Percentiles rank a stretch among this genome's conserved stretches.
phyloP scores from a whole-genome alignment of 352 stramenopile species.

The Phytopythium boreale region DNA sequence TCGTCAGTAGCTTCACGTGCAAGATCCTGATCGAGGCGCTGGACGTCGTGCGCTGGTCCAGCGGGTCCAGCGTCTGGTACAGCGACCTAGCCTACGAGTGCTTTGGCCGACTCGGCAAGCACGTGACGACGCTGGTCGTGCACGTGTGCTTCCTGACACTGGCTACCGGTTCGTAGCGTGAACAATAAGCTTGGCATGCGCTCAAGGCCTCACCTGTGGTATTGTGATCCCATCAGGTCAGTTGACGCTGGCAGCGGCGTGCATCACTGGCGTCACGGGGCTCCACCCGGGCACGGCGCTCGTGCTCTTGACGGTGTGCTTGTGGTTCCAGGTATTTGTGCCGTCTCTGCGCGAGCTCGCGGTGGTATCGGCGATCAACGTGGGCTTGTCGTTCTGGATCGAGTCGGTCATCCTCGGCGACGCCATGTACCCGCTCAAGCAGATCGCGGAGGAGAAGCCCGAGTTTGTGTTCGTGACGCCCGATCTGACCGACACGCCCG shows the following conservation, averaged over 20 bases:
- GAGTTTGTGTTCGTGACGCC: conserved; percentile 67
- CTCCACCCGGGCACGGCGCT: conserved; percentile 56
- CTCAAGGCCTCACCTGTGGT: background rate
- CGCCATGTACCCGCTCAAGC: conserved; percentile 78
- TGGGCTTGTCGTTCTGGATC: conserved; percentile 79
- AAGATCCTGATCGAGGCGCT: conserved; percentile 68
- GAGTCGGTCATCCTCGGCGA: conserved; percentile 79
- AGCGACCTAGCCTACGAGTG: conserved; percentile 69
- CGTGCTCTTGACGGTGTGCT: conserved; percentile 37
- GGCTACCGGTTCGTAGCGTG: conserved; percentile 29
- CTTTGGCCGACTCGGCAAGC: conserved; percentile 43
- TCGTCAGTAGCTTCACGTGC: conserved; percentile 58
- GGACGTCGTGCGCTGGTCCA: conserved; percentile 67
- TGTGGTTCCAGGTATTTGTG: conserved; percentile 71
- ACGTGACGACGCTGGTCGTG: conserved; percentile 40
- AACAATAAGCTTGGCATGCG: background rate
- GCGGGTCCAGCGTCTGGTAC: conserved; percentile 57
- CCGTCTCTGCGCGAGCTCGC: conserved; percentile 57
- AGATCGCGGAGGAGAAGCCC: conserved; percentile 60
- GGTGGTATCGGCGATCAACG: conserved; percentile 63
- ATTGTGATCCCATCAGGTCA: conserved; percentile 21
- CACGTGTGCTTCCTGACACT: conserved; percentile 60
- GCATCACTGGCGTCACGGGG: conserved; percentile 57
- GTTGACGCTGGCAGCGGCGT: conserved; percentile 50
- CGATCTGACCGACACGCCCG: conserved; percentile 45